These are phyloP conservation scores for Eutrema salsugineum DNA, from an alignment of 441 rosid genomes.

Conservation along the genomic window DNA sequence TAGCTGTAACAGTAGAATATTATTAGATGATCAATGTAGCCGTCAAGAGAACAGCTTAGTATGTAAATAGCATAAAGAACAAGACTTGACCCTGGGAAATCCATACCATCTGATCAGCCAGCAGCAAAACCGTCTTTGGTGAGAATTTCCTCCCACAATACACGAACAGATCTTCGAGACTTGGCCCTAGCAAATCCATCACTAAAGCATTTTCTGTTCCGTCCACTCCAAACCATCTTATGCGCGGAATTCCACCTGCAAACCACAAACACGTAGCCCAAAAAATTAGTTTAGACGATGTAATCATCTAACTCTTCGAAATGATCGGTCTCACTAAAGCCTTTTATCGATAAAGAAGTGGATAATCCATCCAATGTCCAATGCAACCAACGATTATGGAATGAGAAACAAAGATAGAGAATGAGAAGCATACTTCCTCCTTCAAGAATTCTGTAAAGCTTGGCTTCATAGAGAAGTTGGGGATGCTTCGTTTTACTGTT, in stretches of 20 bases:
- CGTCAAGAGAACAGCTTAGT: neutral
- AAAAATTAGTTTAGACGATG: neutral
- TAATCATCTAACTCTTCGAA: neutral
- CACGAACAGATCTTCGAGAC: constrained; percentile 65
- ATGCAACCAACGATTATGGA: neutral
- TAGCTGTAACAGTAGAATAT: constrained; percentile 39
- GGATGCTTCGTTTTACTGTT: constrained; percentile 66
- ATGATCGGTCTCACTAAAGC: neutral
- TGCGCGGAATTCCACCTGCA: constrained; percentile 54
- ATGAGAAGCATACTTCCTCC: constrained; percentile 55
- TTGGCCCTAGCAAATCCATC: constrained; percentile 63
- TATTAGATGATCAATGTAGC: neutral
- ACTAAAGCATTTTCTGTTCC: constrained; percentile 56
- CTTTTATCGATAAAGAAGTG: neutral
- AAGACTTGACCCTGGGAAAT: neutral
- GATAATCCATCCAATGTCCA: neutral
- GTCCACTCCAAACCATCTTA: constrained; percentile 61
- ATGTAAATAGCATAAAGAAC: neutral
- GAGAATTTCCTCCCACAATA: constrained; percentile 71
- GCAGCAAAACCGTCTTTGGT: constrained; percentile 55
- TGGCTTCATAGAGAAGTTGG: constrained; percentile 62
- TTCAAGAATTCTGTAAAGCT: constrained; percentile 59
- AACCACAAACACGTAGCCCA: neutral
- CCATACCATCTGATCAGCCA: constrained; percentile 69
- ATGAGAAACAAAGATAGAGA: neutral